These are phyloP conservation scores for Camellia sinensis DNA, from an alignment of 148 eudicot genomes.

Conservation along the genomic window DNA sequence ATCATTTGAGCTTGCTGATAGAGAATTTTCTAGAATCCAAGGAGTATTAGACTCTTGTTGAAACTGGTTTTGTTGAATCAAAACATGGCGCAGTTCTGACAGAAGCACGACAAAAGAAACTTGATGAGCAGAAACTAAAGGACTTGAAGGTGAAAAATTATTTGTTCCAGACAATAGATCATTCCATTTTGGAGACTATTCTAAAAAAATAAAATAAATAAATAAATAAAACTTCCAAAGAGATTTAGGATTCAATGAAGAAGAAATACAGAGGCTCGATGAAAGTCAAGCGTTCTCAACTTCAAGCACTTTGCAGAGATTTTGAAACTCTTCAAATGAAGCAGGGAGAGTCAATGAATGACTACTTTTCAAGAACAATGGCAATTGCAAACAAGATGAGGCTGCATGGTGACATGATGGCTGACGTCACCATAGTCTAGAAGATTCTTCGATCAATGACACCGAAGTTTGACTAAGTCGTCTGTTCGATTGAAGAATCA, in stretches of 20 bases:
- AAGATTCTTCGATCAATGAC: constrained; percentile 2
- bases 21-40: not conserved
- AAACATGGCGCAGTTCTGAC: not conserved
- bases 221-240: not conserved
- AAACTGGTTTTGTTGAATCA: not conserved
- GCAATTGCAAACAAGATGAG: constrained; percentile 5
- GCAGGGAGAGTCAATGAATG: not conserved
- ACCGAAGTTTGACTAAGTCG: not conserved
- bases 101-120: not conserved
- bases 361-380: constrained; percentile 5
- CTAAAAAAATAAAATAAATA: not conserved
- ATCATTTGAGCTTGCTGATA: not conserved
- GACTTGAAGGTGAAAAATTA: not conserved
- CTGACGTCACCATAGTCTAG: not conserved
- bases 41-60: not conserved
- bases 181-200: not conserved
- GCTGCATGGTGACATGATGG: not conserved
- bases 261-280: too few species aligned
- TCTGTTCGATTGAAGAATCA: too few species aligned
- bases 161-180: not conserved
- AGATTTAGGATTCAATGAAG: too few species aligned
- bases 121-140: not conserved
- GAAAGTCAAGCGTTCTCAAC: too few species aligned
- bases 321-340: not conserved
- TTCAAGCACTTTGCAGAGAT: too few species aligned